Percentiles rank a stretch among this genome's conserved stretches.
phyloP scores from a whole-genome alignment of 805 yeast species.

The Saccharomyces kudriavzevii region DNA sequence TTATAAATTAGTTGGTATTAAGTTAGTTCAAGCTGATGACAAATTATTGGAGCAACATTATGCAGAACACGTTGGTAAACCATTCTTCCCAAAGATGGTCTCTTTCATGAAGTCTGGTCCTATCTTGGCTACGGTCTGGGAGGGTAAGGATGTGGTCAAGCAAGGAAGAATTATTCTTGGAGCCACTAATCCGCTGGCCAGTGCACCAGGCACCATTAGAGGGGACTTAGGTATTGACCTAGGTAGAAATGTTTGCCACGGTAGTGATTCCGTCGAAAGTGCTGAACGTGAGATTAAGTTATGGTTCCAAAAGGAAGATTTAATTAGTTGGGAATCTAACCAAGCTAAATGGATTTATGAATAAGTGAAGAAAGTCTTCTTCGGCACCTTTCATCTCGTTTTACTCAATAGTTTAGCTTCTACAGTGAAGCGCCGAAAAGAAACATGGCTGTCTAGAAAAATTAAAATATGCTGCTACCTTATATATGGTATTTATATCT shows the following conservation, averaged over 20 bases:
- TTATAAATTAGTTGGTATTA: slow-evolving; percentile 92
- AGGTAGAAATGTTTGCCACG: slow-evolving; percentile 99
- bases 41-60: slow-evolving; percentile 85
- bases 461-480: no score
- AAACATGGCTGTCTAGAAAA: no score
- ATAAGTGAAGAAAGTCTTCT: slow-evolving; percentile 34
- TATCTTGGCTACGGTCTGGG: slow-evolving; percentile 98
- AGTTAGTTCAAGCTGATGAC: slow-evolving; percentile 84
- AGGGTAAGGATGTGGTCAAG: slow-evolving; percentile 98
- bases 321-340: slow-evolving; percentile 85
- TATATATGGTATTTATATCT: no score
- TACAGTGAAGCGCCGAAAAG: background rate
- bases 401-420: background rate
- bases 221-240: slow-evolving; percentile 97
- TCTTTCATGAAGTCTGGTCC: slow-evolving; percentile 98
- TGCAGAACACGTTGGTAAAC: slow-evolving; percentile 89
- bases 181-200: slow-evolving; percentile 96
- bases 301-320: slow-evolving; percentile 98
- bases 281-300: slow-evolving; percentile 92
- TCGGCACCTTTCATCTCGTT: background rate
- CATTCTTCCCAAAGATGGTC: slow-evolving; percentile 95
- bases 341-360: slow-evolving; percentile 89
- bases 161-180: slow-evolving; percentile 97
- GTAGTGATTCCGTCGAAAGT: slow-evolving; percentile 97
- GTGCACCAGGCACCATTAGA: slow-evolving; percentile 99